A percentile compares a stretch with the other conserved stretches of the same genome.
Evolutionary conservation across 2,329 filamentous ascomycete genomes (phyloP).

Genomic region (Claviceps sp.): DNA sequence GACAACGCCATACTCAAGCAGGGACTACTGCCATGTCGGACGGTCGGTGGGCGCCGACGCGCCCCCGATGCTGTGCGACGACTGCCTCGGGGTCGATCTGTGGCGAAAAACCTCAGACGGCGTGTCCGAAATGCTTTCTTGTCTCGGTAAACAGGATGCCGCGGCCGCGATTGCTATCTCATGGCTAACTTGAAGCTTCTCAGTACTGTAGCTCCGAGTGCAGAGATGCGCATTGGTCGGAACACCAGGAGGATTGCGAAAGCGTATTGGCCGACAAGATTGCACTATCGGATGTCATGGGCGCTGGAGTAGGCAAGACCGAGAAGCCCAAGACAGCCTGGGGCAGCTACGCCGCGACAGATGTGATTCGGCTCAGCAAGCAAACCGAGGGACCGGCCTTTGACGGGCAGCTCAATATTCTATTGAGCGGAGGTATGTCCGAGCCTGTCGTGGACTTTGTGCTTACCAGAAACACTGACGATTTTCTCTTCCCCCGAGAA

Average conservation of each 20-base stretch:
- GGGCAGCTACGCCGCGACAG: conserved; percentile 11
- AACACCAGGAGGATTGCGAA: neutral
- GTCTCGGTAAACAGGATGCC: neutral
- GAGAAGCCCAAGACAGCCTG: conserved; percentile 4
- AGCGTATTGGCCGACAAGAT: neutral
- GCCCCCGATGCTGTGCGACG: neutral
- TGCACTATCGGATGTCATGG: neutral
- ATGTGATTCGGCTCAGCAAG: conserved; percentile 14
- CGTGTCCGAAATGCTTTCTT: neutral
- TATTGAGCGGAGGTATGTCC: conserved; percentile 12
- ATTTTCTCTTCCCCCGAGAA: neutral
- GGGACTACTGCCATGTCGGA: neutral
- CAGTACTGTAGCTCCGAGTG: conserved; percentile 1
- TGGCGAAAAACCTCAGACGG: neutral
- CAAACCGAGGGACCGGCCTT: conserved; percentile 14
- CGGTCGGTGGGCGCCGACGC: neutral
- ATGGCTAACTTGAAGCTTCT: neutral
- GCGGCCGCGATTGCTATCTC: neutral
- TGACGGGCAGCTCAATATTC: conserved; percentile 9
- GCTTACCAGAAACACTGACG: neutral
- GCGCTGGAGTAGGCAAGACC: neutral
- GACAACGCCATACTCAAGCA: neutral
- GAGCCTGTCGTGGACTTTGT: neutral
- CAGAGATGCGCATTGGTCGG: neutral
- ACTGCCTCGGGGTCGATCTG: neutral